Evolutionary conservation across 345 rosid genomes (phyloP).

Genomic region (Arabis alpina): DNA sequence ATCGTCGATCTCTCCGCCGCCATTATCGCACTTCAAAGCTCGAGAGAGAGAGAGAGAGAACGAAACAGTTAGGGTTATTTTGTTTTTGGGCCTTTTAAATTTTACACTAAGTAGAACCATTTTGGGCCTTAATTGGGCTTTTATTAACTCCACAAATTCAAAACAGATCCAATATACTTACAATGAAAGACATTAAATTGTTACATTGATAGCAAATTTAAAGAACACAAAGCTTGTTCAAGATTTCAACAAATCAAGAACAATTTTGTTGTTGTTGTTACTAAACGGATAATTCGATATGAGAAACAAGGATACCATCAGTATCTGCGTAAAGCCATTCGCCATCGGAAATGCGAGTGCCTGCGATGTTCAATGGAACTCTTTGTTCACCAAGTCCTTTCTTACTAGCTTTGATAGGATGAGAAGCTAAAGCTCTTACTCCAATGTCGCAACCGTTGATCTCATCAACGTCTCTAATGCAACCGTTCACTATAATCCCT

Average conservation of each 20-base stretch:
- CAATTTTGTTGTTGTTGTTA: neutral
- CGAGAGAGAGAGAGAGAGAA: neutral
- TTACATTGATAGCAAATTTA: neutral
- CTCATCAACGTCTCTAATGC: conserved; percentile 82
- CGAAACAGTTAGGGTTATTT: conserved; percentile 9
- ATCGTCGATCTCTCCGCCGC: conserved; percentile 49
- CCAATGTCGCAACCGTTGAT: conserved; percentile 88
- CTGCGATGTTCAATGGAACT: conserved; percentile 66
- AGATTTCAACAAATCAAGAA: conserved; percentile 1
- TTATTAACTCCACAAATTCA: too few relatives aligned
- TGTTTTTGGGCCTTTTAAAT: neutral
- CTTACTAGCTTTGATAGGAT: conserved; percentile 83
- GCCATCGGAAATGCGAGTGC: conserved; percentile 72
- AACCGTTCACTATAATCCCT: conserved; percentile 76
- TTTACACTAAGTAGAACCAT: neutral
- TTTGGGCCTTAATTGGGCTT: too few relatives aligned
- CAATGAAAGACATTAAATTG: neutral
- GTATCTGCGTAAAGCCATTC: conserved; percentile 92
- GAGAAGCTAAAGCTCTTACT: conserved; percentile 78
- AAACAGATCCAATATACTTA: too few relatives aligned
- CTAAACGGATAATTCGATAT: conserved; percentile 58
- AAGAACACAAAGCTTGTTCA: conserved; percentile 25
- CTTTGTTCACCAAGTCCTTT: conserved; percentile 71
- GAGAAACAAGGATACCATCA: conserved; percentile 78
- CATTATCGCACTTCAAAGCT: conserved; percentile 16